Base-by-base conservation (phyloP, 805 yeast genomes). In the Zygoascus bituminiphila region DNA sequence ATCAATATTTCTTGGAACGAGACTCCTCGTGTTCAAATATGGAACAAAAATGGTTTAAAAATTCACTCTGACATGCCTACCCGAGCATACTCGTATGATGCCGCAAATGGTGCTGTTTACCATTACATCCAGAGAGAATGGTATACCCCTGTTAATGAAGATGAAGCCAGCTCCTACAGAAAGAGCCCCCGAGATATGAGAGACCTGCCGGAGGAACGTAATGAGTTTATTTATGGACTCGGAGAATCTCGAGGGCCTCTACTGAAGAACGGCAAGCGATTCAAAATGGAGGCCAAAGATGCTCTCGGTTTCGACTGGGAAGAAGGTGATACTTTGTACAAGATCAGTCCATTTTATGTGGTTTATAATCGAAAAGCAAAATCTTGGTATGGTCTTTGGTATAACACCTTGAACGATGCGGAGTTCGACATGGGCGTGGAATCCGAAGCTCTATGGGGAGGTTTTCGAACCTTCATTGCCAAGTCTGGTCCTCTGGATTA, bases 321-420 rank as follows among this genome's bases (percentile, higher is more conserved):
- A n/a, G 51, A 47, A 21, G 48, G 51, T n/a, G 51, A 47, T 25
- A 48, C 51, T 15, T 40, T 47, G 10, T 47, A 47, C 29, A 47
- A 47, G 36, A 36, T 47, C 17, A 49, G 23, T 15, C 51, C 51
- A 5, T 47, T 47, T 22, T 47, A 47, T 36, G n/a, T 44, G n/a
- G 49, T 47, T 12, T 44, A 17, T 22, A 47, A 47, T 39, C 22
- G 51, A n/a, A n/a, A 12, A 14, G 19, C 33, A 10, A 45, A 45
- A 17, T 6, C 24, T 6, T 47, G 49, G 49, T 45, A 47, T 33
- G 51, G 51, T 6, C 19, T 47, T 9, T 47, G 51, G 51, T 47
- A 47, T 33, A 47, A 47, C 38, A 47, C 51, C 4, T 29, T 47
- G 20, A 22, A 19, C 14, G 51, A 47, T 44, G 15, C 48, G 8